A percentile compares a stretch with the other conserved stretches of the same genome.
These are phyloP conservation scores for Colletotrichum orchidophilum DNA, from an alignment of 2,329 filamentous ascomycete species.

Conservation along the genomic window DNA sequence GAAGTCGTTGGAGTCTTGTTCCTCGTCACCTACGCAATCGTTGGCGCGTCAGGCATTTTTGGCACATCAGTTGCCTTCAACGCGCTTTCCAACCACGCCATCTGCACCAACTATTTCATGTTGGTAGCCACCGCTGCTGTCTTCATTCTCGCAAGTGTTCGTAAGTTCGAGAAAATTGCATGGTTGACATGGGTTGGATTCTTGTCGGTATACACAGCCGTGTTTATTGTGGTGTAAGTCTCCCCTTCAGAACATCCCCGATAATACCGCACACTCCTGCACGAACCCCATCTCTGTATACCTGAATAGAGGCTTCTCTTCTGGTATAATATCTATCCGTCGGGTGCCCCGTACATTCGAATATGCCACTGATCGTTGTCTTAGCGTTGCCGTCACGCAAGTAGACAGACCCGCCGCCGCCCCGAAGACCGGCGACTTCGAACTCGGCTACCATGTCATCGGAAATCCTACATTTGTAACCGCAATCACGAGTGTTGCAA, in stretches of 20 bases:
- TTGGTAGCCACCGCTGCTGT: conserved; percentile 62
- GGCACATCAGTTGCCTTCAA: conserved; percentile 68
- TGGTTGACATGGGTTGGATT: conserved; percentile 72
- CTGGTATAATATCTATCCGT: too few relatives aligned
- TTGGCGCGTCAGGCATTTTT: conserved; percentile 65
- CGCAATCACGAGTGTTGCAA: conserved; percentile 65
- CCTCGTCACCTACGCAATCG: conserved; percentile 66
- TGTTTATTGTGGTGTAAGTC: conserved; percentile 63
- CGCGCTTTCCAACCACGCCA: conserved; percentile 64
- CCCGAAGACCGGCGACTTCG: conserved; percentile 65
- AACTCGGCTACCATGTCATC: conserved; percentile 67
- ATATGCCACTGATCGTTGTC: background rate
- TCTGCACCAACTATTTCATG: conserved; percentile 68
- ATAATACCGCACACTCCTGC: too few relatives aligned
- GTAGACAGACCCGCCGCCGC: conserved; percentile 68
- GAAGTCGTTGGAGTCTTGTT: conserved; percentile 66
- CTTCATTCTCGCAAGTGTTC: conserved; percentile 59
- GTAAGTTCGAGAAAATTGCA: conserved; percentile 68
- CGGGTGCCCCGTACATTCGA: background rate
- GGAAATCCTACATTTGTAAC: conserved; percentile 65
- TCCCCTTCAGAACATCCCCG: too few relatives aligned
- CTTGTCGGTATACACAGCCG: conserved; percentile 64
- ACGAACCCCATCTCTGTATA: too few relatives aligned
- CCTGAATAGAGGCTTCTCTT: too few relatives aligned
- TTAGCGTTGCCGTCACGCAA: conserved; percentile 63